A percentile compares a stretch with the other conserved stretches of the same genome.
Conservation (phyloP, 768 basidiomycete genomes). For the Myochromella boudieri region DNA sequence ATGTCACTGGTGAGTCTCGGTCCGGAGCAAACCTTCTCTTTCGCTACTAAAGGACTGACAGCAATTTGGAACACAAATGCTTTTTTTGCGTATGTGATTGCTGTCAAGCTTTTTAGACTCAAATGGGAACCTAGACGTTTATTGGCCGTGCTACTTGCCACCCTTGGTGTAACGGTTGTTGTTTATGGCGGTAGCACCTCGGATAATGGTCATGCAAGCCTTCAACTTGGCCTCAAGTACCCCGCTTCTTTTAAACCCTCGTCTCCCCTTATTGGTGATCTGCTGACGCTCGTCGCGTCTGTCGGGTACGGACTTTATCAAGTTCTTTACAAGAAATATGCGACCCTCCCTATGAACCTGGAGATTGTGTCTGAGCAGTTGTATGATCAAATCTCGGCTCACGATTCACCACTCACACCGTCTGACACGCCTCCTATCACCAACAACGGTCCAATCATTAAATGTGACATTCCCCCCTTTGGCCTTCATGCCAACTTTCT, state of each 20-base stretch:
- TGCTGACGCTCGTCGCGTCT: constrained; percentile 72
- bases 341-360: constrained; percentile 66
- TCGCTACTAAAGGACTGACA: constrained; percentile 18
- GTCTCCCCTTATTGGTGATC: constrained; percentile 68
- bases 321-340: constrained; percentile 82
- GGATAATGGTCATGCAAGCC: constrained; percentile 8
- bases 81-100: constrained; percentile 88
- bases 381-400: constrained; percentile 46
- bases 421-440: constrained; percentile 6
- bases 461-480: constrained; percentile 67
- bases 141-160: constrained; percentile 76
- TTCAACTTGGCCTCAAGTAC: constrained; percentile 11
- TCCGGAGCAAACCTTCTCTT: constrained; percentile 7
- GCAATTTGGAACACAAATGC: constrained; percentile 88
- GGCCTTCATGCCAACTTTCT: constrained; percentile 84
- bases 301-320: constrained; percentile 76
- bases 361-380: constrained; percentile 41
- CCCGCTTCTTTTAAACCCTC: constrained; percentile 30
- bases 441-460: constrained; percentile 26
- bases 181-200: constrained; percentile 71
- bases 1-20: constrained; percentile 61
- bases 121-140: constrained; percentile 66
- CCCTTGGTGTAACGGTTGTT: constrained; percentile 75
- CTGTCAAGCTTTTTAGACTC: constrained; percentile 66
- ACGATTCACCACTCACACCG: constrained; percentile 16